phyloP scores from a whole-genome alignment of 2,329 filamentous ascomycete genomes.

The Cladosporium oxysporum region DNA sequence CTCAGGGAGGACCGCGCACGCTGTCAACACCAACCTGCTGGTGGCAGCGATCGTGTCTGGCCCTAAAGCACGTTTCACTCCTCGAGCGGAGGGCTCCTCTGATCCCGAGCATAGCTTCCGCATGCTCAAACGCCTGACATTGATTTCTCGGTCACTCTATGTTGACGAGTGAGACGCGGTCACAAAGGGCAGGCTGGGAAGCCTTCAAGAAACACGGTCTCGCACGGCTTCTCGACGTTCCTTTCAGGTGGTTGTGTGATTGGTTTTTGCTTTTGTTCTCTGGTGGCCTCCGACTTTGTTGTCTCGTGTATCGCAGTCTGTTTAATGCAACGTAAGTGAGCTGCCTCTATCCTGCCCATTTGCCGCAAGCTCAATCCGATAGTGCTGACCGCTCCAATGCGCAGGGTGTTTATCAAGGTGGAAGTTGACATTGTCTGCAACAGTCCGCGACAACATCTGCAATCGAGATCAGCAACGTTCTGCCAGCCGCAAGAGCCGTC shows the following conservation, averaged over 20 bases:
- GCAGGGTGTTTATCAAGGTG: neutral
- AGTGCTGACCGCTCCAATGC: slow-evolving; percentile 5
- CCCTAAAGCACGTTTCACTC: neutral
- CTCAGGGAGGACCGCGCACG: neutral
- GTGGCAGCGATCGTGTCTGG: neutral
- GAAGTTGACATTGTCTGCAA: neutral
- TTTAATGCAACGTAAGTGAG: neutral
- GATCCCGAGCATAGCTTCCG: neutral
- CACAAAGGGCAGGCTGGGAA: neutral
- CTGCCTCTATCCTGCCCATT: neutral
- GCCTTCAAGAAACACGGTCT: neutral
- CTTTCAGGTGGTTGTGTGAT: slow-evolving; percentile 3
- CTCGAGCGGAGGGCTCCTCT: neutral
- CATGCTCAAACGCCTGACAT: neutral
- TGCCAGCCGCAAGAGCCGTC: neutral
- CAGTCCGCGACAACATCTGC: neutral
- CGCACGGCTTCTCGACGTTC: neutral
- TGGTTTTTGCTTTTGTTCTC: neutral
- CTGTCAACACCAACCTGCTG: neutral
- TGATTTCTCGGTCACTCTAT: neutral
- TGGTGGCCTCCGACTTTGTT: neutral
- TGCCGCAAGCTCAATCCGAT: neutral
- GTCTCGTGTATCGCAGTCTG: neutral
- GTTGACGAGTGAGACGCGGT: neutral
- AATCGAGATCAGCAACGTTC: neutral